A percentile compares a stretch with the other conserved stretches of the same genome.
phyloP scores from a whole-genome alignment of 495 filamentous ascomycete species.

The Pyrenopolyporus hunteri region DNA sequence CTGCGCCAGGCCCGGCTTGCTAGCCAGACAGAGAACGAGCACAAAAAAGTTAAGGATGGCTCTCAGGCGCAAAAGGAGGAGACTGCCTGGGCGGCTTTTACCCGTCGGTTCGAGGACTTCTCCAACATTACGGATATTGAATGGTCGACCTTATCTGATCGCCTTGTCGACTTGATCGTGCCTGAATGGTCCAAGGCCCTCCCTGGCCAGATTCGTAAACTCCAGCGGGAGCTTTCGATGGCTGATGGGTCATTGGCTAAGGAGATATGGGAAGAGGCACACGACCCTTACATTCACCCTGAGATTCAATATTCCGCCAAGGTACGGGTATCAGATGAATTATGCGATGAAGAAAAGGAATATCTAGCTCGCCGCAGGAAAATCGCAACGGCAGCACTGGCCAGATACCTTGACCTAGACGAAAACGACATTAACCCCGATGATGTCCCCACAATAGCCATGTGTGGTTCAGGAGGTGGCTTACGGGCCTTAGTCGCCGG shows the following conservation, averaged over 20 bases:
- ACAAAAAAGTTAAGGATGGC: constrained; percentile 1
- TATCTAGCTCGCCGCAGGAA: constrained; percentile 70
- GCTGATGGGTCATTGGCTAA: constrained; percentile 84
- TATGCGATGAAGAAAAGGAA: constrained; percentile 81
- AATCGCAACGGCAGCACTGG: constrained; percentile 71
- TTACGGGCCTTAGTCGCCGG: constrained; percentile 89
- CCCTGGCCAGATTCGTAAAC: constrained; percentile 78
- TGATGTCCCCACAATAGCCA: constrained; percentile 89
- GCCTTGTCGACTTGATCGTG: constrained; percentile 70
- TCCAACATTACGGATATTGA: constrained; percentile 58
- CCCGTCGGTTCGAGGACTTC: constrained; percentile 64
- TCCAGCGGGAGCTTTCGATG: constrained; percentile 87
- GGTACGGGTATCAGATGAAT: constrained; percentile 80
- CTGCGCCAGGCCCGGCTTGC: constrained; percentile 35
- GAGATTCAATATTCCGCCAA: constrained; percentile 80
- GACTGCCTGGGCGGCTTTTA: constrained; percentile 66
- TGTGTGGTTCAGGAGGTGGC: constrained; percentile 93
- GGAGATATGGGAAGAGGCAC: constrained; percentile 91
- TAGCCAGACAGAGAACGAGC: constrained; percentile 13
- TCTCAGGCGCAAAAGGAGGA: constrained; percentile 14
- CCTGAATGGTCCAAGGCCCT: constrained; percentile 82
- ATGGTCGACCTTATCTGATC: constrained; percentile 66
- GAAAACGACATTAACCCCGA: constrained; percentile 86
- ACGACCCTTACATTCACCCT: constrained; percentile 79
- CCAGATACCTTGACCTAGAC: constrained; percentile 77